Conservation (phyloP, 1,139 yeast genomes). For the Arxiozyma bovina region DNA sequence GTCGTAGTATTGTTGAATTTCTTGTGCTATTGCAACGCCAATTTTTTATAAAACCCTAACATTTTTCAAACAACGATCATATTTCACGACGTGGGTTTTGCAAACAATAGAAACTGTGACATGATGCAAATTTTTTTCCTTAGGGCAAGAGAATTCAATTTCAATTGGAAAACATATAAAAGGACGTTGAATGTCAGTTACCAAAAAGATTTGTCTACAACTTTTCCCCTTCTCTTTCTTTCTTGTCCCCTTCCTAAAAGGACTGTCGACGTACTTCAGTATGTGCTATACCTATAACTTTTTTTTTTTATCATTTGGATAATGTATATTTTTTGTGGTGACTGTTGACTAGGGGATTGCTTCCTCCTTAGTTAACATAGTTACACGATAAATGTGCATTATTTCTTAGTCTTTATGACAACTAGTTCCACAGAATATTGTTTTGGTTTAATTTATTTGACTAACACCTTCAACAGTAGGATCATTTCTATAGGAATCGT, state of each 20-base stretch:
- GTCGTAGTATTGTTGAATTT: neutral
- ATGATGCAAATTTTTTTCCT: too few species aligned
- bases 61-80: neutral
- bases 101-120: neutral
- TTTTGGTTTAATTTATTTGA: constrained; percentile 23
- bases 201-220: neutral
- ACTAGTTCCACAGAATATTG: neutral
- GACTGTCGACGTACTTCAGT: constrained; percentile 73
- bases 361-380: neutral
- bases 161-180: constrained; percentile 4
- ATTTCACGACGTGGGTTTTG: neutral
- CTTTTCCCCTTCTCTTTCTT: constrained; percentile 22
- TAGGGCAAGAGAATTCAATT: neutral
- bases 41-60: neutral
- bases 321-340: neutral
- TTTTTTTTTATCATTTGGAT: neutral
- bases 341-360: constrained; percentile 12
- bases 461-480: constrained; percentile 57
- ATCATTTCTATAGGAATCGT: constrained; percentile 99
- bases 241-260: constrained; percentile 35
- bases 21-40: neutral
- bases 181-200: neutral
- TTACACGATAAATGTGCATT: neutral
- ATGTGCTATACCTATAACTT: constrained; percentile 27
- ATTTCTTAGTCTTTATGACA: neutral